Evolutionary conservation across 2,329 filamentous ascomycete species (phyloP), one percentile per base, ranked within the genome.

Genomic region (Nemania abortiva): DNA sequence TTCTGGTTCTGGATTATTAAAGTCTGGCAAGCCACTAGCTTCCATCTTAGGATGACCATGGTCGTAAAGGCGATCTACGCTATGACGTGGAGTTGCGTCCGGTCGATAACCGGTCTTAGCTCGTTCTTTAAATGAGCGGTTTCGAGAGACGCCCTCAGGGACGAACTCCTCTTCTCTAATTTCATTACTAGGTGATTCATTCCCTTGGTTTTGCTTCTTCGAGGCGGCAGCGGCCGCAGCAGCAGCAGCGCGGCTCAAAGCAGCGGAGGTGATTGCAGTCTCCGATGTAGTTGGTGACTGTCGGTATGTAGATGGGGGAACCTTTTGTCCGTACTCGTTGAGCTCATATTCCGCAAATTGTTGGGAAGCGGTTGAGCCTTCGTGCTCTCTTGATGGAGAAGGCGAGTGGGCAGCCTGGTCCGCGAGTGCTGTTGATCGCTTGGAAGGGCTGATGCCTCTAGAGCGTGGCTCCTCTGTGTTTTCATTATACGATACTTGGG

Each of bases 1-100:
- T 76, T 95, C 94, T 0, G 92, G 93, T 84, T 95, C 88, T 5
- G 92, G 91, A 73, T 95, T 85, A 65, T 90, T 82, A 42, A 88
- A 81, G 72, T 91, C 86, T 3, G 93, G 93, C 69, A 95, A 79
- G 55, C 90, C 91, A 77, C 86, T 94, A 52, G 91, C 88, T 49
- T 87, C 87, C 84, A 97, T 84, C 73, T 87, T 86, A 0, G 85
- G 83, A 15, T 82, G 78, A 5, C 87, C 84, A 54, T 80, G 80
- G 22, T 88, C 85, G 18, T 85, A 84, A n/a, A 88, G 81, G 42
- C 84, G 83, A 71, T 90, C 88, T 18, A 89, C 80, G 74, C 88
- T 90, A 71, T 89, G 87, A 6, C 86, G 83, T 2, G 88, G 87
- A 34, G 87, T 87, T 68, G 84, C 85, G 67, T 85, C 84, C 29